These are phyloP conservation scores for Microdochium bolleyi DNA, from an alignment of 2,329 filamentous ascomycete genomes.

Conservation along the genomic window DNA sequence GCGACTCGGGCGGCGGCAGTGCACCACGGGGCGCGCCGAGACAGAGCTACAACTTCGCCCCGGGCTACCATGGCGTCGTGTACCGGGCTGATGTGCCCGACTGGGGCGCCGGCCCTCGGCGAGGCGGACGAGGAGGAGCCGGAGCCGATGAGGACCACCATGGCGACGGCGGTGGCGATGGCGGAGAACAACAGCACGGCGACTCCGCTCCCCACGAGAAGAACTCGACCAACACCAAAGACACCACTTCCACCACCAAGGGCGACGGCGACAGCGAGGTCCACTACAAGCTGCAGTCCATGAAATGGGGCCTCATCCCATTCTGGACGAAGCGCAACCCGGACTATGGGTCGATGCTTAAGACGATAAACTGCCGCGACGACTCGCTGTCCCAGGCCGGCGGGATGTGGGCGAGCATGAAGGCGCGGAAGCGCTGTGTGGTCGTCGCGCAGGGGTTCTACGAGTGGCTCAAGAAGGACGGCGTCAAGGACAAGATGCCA, in stretches of 20 bases:
- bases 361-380: slow-evolving; percentile 91
- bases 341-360: slow-evolving; percentile 68
- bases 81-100: slow-evolving; percentile 70
- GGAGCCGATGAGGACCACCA: slow-evolving; percentile 4
- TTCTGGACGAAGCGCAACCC: slow-evolving; percentile 87
- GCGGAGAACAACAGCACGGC: not conserved
- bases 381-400: slow-evolving; percentile 70
- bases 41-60: slow-evolving; percentile 88
- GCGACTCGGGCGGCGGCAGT: slow-evolving; percentile 49
- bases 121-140: slow-evolving; percentile 8
- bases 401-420: slow-evolving; percentile 91
- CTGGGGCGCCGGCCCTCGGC: slow-evolving; percentile 39
- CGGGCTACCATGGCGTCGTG: slow-evolving; percentile 76
- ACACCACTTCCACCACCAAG: slow-evolving; percentile 8
- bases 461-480: slow-evolving; percentile 81
- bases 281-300: slow-evolving; percentile 77
- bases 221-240: slow-evolving; percentile 9
- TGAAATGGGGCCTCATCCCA: slow-evolving; percentile 94
- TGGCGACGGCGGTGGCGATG: slow-evolving; percentile 1
- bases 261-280: slow-evolving; percentile 21
- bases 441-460: slow-evolving; percentile 90
- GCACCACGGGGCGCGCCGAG: slow-evolving; percentile 40
- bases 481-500: slow-evolving; percentile 68
- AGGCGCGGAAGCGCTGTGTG: slow-evolving; percentile 79
- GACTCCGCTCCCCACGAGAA: not conserved